phyloP scores from a whole-genome alignment of 192 early-diverging fungal genomes.

The Entomortierella lignicola region DNA sequence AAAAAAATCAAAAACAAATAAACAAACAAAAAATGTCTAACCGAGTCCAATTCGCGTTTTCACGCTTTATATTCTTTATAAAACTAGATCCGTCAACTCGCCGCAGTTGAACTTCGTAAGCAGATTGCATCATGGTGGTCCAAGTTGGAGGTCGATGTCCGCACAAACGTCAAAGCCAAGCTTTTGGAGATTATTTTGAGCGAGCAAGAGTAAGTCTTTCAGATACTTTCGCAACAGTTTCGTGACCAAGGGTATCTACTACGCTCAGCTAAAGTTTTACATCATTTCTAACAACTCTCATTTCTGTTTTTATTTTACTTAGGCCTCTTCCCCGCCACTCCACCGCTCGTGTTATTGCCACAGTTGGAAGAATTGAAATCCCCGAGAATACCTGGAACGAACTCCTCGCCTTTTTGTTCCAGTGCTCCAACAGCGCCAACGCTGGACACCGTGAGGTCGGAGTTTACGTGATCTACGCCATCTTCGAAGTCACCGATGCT shows the following conservation, averaged over 20 bases:
- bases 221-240: too few species aligned
- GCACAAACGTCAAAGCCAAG: conserved; percentile 71
- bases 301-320: background rate
- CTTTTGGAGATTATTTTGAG: conserved; percentile 77
- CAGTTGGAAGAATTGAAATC: conserved; percentile 85
- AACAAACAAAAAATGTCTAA: background rate
- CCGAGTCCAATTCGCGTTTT: background rate
- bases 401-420: conserved; percentile 82
- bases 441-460: conserved; percentile 88
- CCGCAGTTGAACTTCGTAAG: conserved; percentile 92
- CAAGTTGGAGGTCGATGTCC: conserved; percentile 65
- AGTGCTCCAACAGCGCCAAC: conserved; percentile 80
- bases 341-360: conserved; percentile 88
- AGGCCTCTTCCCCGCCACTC: conserved; percentile 80
- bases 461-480: conserved; percentile 84
- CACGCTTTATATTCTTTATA: background rate
- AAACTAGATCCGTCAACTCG: conserved; percentile 79
- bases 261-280: too few species aligned
- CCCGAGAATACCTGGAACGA: conserved; percentile 82
- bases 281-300: too few species aligned
- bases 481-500: conserved; percentile 87
- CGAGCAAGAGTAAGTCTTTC: conserved; percentile 72
- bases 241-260: too few species aligned
- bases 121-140: conserved; percentile 81
- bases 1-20: background rate